Base-by-base conservation (phyloP, 805 yeast genomes). In the Candida morakotiae region DNA sequence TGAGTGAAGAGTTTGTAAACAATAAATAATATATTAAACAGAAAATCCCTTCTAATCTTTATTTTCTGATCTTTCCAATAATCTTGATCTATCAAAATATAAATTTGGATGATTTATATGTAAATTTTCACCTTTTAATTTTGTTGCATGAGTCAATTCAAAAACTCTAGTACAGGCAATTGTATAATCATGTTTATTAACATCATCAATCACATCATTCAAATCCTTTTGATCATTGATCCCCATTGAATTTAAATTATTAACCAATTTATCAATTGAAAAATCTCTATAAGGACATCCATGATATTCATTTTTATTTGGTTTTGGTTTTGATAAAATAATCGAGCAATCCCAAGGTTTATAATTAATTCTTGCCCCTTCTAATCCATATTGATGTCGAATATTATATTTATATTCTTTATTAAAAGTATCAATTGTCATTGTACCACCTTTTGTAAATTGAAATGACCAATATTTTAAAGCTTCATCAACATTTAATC, bases 221-320 rank as follows among this genome's bases (percentile, higher is more conserved):
- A 85, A 60, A 28, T 77, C 72, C 17, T 61, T 64, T 53, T 72
- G 73, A 41, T 83, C 86, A 8, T 58, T 67, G 34, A 87, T 62
- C 1, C 89, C 91, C 78, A 86, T 74, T 15, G 67, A 73, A 28
- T 65, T 61, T 45, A 93, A 66, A 42, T 77, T 75, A 3, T 51
- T 46, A 5, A 73, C 67, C 34, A 93, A 66, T 37, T 75, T 71
- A 31, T 86, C 94, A n/a, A 75, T 55, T 9, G 75, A 69, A 51
- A 84, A 65, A 50, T 84, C 91, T 38, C 95, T 68, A 60, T 85
- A 93, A 4, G 98, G 97, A 60, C 98, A 91, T 2, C 98, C 98
- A 55, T 91, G 96, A 41, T 65, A 74, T 47, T 89, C 95, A 28
- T 71, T 73, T 33, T 73, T 69, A 31, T 69, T 63, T 0, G 95